phyloP scores from a whole-genome alignment of 441 rosid species.

The Hura crepitans region DNA sequence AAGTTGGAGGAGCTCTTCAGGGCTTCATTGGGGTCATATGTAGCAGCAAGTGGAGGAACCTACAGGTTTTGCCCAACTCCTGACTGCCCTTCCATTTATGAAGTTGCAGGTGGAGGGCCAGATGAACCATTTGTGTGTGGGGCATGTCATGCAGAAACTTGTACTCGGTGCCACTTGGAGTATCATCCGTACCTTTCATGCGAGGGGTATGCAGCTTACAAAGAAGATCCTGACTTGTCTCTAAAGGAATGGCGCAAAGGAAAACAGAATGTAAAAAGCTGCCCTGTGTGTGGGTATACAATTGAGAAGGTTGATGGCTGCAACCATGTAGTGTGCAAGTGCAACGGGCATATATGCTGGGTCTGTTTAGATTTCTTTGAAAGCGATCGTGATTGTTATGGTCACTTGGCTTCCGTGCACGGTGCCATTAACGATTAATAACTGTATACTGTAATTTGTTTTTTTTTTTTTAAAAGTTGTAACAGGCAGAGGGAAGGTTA shows the following conservation, averaged over 20 bases:
- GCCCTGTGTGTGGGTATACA: conserved; percentile 58
- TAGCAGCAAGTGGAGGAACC: conserved; percentile 54
- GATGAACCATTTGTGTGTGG: conserved; percentile 66
- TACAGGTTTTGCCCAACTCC: conserved; percentile 89
- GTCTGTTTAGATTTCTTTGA: conserved; percentile 47
- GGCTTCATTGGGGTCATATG: conserved; percentile 62
- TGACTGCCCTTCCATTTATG: conserved; percentile 80
- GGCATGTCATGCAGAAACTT: conserved; percentile 71
- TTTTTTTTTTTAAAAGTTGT: no score
- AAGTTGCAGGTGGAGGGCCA: conserved; percentile 37
- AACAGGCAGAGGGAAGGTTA: no score
- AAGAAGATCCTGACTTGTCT: conserved; percentile 79
- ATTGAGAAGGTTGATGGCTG: conserved; percentile 90
- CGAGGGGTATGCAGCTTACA: conserved; percentile 57
- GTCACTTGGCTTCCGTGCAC: conserved; percentile 51
- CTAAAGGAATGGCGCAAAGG: conserved; percentile 74
- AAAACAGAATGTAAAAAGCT: conserved; percentile 58
- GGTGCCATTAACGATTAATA: conserved; percentile 25
- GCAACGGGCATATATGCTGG: conserved; percentile 89
- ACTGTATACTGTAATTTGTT: no score
- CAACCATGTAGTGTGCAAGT: conserved; percentile 70
- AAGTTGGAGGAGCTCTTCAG: conserved; percentile 76
- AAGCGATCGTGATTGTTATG: conserved; percentile 54
- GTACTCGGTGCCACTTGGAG: conserved; percentile 77
- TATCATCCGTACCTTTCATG: conserved; percentile 71